Evolutionary conservation across 306 rosid species (phyloP), one percentile per base, ranked within the genome.

Genomic region (Cicer cuneatum): DNA sequence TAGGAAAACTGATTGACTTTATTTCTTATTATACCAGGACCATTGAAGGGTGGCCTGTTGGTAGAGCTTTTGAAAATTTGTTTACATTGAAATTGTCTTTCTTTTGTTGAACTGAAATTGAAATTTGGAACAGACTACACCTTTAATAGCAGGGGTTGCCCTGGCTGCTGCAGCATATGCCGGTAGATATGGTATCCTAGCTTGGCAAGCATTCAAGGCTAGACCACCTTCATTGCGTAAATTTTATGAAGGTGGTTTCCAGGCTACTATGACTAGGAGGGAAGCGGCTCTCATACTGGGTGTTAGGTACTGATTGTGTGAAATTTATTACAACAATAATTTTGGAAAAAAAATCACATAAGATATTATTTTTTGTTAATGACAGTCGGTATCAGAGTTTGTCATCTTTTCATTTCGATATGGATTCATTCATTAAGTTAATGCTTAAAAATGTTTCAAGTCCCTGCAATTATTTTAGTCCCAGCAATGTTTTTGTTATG

Each of bases 161-260:
- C 89, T 90, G 41, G 98, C 98, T 39, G 98, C 95, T 1, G 87
- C 97, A 65, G 98, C 98, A 40, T 90, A 86, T 81, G 98, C 88
- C 0, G 95, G 90, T n/a, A 87, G 78, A 61, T 87, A 77, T 77
- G 77, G 95, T 19, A 86, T 93, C 57, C 80, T 47, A 58, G 97
- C 97, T 73, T 93, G 97, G 98, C 91, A 93, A 72, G 91, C 93
- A 53, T 82, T 90, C 84, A 89, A 89, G 82, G 85, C 87, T 18
- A 73, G 80, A 7, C 93, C 72, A 0, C 88, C 87, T 10, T 53
- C 65, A 14, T 11, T 90, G 76, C 91, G 95, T 4, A 93, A 72
- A 67, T 93, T 90, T 80, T 65, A 65, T 19, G 51, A 65, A 18
- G 70, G 70, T 11, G 70, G 70, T 42, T 65, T 65, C 21, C 70